phyloP scores from a whole-genome alignment of 2,329 filamentous ascomycete species.

The Aaosphaeria arxii region DNA sequence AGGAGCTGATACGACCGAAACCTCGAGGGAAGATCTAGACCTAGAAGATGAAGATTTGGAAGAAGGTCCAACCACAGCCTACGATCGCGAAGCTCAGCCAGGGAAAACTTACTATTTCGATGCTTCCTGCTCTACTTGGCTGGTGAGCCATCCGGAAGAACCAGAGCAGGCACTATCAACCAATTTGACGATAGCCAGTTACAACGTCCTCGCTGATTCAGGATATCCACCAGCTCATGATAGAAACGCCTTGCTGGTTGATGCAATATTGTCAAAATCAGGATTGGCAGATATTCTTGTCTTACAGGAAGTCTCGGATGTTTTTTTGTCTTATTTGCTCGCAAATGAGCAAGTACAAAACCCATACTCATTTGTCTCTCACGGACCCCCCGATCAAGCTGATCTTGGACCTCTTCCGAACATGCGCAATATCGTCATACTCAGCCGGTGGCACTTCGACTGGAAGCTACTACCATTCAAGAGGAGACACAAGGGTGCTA shows the following conservation, averaged over 20 bases:
- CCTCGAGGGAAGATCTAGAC: not conserved
- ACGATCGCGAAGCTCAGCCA: constrained; percentile 14
- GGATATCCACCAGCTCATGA: constrained; percentile 34
- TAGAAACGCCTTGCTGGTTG: constrained; percentile 36
- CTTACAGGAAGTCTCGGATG: constrained; percentile 64
- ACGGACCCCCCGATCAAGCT: constrained; percentile 53
- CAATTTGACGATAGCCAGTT: constrained; percentile 38
- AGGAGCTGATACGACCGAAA: not conserved
- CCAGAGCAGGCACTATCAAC: constrained; percentile 2
- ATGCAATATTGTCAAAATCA: constrained; percentile 29
- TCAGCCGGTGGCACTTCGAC: constrained; percentile 55
- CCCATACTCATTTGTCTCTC: constrained; percentile 56
- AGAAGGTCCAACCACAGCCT: not conserved
- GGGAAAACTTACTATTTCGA: constrained; percentile 32
- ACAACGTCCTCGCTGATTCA: constrained; percentile 44
- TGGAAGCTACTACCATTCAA: constrained; percentile 56
- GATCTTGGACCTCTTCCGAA: constrained; percentile 57
- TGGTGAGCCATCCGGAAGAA: not conserved
- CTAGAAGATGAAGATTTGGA: constrained; percentile 2
- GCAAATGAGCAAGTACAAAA: constrained; percentile 43
- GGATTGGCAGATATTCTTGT: constrained; percentile 39
- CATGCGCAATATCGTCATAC: constrained; percentile 59
- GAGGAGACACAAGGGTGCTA: constrained; percentile 57
- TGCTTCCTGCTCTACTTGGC: constrained; percentile 20
- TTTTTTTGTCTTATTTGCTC: constrained; percentile 59